Evolutionary conservation across 176 grass and related monocot species (phyloP).

Genomic region (Aegilops bicornis): DNA sequence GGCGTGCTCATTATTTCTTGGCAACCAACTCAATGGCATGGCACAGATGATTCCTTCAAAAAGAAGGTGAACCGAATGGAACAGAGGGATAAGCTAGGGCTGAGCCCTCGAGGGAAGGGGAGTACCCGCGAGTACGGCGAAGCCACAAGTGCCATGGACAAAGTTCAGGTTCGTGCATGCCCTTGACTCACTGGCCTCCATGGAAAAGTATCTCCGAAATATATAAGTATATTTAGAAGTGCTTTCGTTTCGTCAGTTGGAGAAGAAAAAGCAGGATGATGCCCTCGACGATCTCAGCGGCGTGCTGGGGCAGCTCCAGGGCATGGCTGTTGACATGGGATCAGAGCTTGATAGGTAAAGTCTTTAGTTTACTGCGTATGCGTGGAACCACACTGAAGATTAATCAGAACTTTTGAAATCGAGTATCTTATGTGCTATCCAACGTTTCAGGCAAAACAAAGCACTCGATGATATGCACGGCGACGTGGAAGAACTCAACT

Average conservation of each 20-base stretch:
- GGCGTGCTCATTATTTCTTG: neutral
- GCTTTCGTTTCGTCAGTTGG: slow-evolving; percentile 34
- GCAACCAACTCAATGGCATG: slow-evolving; percentile 1
- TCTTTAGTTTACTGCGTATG: neutral
- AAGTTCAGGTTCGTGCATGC: slow-evolving; percentile 60
- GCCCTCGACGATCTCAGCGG: slow-evolving; percentile 69
- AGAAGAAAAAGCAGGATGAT: slow-evolving; percentile 81
- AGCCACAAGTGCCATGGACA: slow-evolving; percentile 51
- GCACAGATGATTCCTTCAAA: slow-evolving; percentile 68
- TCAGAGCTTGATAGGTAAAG: slow-evolving; percentile 65
- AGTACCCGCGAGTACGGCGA: slow-evolving; percentile 43
- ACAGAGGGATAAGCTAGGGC: slow-evolving; percentile 72
- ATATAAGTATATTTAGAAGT: neutral
- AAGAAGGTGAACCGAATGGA: slow-evolving; percentile 55
- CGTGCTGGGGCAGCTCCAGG: slow-evolving; percentile 73
- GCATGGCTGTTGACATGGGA: slow-evolving; percentile 83
- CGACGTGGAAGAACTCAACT: slow-evolving; percentile 74
- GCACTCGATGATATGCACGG: slow-evolving; percentile 49
- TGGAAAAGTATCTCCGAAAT: neutral
- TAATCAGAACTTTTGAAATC: neutral
- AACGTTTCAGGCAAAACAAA: slow-evolving; percentile 60
- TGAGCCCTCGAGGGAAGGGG: slow-evolving; percentile 47
- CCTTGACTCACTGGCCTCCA: neutral
- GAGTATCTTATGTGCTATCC: neutral
- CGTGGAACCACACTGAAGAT: neutral